phyloP scores from a whole-genome alignment of 495 filamentous ascomycete genomes.

The Gamarada debralockiae region DNA sequence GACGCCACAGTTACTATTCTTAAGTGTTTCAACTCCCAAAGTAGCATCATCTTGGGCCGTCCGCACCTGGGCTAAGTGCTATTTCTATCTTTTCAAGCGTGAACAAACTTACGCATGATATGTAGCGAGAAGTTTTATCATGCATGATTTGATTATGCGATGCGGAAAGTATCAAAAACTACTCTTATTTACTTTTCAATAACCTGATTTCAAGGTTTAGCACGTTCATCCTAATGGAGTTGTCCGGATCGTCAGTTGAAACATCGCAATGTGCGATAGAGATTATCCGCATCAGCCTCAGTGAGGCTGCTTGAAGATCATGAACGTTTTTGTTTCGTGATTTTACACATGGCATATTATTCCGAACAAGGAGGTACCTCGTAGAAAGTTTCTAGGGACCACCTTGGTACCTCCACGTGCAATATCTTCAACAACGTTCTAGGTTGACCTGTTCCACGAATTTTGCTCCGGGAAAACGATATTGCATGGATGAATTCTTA shows the following conservation, averaged over 20 bases:
- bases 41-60: no score
- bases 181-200: not conserved
- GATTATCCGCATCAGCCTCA: slow-evolving; percentile 9
- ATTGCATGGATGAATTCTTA: no score
- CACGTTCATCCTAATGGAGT: slow-evolving; percentile 19
- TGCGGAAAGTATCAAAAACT: no score
- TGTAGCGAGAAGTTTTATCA: no score
- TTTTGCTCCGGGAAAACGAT: no score
- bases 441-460: no score
- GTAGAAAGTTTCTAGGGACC: not conserved
- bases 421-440: not conserved
- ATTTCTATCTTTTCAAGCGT: no score
- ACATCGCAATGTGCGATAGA: slow-evolving; percentile 6
- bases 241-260: slow-evolving; percentile 19
- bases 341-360: slow-evolving; percentile 7
- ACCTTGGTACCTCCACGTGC: not conserved
- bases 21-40: no score
- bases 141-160: no score
- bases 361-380: not conserved
- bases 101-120: no score
- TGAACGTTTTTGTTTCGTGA: slow-evolving; percentile 12
- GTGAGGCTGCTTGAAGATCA: slow-evolving; percentile 9
- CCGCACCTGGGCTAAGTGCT: no score
- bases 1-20: not conserved
- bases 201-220: slow-evolving; percentile 7